Percentiles rank a stretch among this genome's conserved stretches.
These are phyloP conservation scores for Geotrichum candidum DNA, from an alignment of 1,139 yeast genomes.

Conservation along the genomic window DNA sequence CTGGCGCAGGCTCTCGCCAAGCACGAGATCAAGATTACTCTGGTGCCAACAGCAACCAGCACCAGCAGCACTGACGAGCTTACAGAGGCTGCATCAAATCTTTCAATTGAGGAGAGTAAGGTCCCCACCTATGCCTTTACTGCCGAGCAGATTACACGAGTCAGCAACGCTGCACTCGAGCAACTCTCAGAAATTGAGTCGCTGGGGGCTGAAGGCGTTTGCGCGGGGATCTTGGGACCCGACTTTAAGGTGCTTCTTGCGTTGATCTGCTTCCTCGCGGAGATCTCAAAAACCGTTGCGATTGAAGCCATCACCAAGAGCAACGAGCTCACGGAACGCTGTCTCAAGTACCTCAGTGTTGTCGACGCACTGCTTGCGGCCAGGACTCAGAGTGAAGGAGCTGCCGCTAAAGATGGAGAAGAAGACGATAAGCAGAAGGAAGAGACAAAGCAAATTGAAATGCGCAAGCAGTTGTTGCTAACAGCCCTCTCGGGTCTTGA, in stretches of 20 bases:
- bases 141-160: background rate
- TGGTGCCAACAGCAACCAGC: background rate
- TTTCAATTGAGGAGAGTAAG: background rate
- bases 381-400: background rate
- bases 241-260: background rate
- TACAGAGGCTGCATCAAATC: background rate
- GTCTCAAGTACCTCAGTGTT: background rate
- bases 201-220: background rate
- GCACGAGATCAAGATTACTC: background rate
- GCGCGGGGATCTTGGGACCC: background rate
- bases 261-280: background rate
- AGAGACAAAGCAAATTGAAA: background rate
- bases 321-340: background rate
- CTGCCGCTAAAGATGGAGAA: background rate
- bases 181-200: background rate
- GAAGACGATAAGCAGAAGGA: background rate
- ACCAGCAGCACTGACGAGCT: background rate
- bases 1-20: constrained; percentile 50
- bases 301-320: background rate
- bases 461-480: background rate
- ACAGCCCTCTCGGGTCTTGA: background rate
- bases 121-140: background rate
- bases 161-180: background rate
- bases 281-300: background rate
- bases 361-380: background rate